A percentile compares a stretch with the other conserved stretches of the same genome.
Evolutionary conservation across 805 yeast species (phyloP).

Genomic region (Myxozyma vanderwaltii): DNA sequence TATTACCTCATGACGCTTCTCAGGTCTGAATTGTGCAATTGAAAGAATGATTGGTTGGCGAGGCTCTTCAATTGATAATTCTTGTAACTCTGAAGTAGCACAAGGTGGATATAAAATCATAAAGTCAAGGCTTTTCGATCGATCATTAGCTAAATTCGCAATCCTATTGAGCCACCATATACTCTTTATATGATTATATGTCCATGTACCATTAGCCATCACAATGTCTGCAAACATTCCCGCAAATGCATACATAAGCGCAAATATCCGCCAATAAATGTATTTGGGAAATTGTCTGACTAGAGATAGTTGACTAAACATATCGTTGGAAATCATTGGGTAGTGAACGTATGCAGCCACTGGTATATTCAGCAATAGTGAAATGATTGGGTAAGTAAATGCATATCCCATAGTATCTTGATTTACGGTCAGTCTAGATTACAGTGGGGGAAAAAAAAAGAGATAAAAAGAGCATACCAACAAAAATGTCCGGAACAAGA

Average conservation of each 20-base stretch:
- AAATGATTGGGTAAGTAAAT: slow-evolving; percentile 71
- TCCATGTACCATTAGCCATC: slow-evolving; percentile 90
- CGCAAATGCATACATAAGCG: slow-evolving; percentile 61
- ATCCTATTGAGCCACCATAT: slow-evolving; percentile 57
- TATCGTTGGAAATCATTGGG: slow-evolving; percentile 86
- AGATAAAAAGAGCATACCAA: slow-evolving; percentile 46
- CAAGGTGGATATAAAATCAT: slow-evolving; percentile 85
- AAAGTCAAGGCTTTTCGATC: slow-evolving; percentile 41
- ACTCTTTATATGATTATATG: slow-evolving; percentile 65
- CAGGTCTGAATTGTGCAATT: slow-evolving; percentile 93
- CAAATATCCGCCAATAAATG: slow-evolving; percentile 71
- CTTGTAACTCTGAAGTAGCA: slow-evolving; percentile 55
- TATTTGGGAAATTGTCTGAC: slow-evolving; percentile 47
- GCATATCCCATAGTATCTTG: slow-evolving; percentile 92
- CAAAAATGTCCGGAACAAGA: slow-evolving; percentile 81
- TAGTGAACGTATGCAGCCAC: slow-evolving; percentile 89
- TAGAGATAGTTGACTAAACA: slow-evolving; percentile 63
- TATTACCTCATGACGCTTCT: slow-evolving; percentile 80
- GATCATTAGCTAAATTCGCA: slow-evolving; percentile 10
- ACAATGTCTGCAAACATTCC: slow-evolving; percentile 70
- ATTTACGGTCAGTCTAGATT: no score
- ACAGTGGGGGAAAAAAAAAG: no score
- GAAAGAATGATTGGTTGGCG: slow-evolving; percentile 49
- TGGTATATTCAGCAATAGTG: slow-evolving; percentile 64
- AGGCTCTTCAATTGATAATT: slow-evolving; percentile 23